Conservation (phyloP, 2,329 filamentous ascomycete species). For the Coniochaeta hoffmannii region DNA sequence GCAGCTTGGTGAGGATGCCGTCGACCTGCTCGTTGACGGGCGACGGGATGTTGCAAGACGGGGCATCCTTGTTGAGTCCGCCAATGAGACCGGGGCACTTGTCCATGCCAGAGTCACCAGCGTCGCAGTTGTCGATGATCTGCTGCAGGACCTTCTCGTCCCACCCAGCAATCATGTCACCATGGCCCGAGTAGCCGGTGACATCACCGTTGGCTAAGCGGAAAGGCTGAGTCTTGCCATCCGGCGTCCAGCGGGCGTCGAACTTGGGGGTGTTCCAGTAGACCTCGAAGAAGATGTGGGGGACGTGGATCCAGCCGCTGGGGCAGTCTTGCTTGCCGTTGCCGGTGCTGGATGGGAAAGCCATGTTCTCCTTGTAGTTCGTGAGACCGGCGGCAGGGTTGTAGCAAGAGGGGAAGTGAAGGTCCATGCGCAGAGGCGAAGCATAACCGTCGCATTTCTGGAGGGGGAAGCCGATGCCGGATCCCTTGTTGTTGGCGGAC, state of each 20-base stretch:
- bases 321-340: slow-evolving; percentile 46
- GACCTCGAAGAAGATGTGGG: slow-evolving; percentile 51
- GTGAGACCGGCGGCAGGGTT: slow-evolving; percentile 53
- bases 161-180: slow-evolving; percentile 70
- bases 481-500: slow-evolving; percentile 44
- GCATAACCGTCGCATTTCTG: slow-evolving; percentile 57
- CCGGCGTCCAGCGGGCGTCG: slow-evolving; percentile 42
- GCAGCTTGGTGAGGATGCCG: slow-evolving; percentile 38
- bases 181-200: slow-evolving; percentile 64
- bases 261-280: slow-evolving; percentile 54
- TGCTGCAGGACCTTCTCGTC: slow-evolving; percentile 55
- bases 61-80: slow-evolving; percentile 38
- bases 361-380: slow-evolving; percentile 59
- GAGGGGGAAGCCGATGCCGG: slow-evolving; percentile 61
- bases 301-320: slow-evolving; percentile 44
- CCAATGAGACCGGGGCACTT: slow-evolving; percentile 51
- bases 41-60: slow-evolving; percentile 42
- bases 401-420: slow-evolving; percentile 71
- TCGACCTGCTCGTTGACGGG: slow-evolving; percentile 37
- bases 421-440: slow-evolving; percentile 56
- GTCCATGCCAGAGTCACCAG: slow-evolving; percentile 52
- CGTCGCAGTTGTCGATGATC: slow-evolving; percentile 60
- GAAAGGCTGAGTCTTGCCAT: slow-evolving; percentile 53
- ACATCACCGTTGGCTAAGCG: slow-evolving; percentile 62
- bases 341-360: slow-evolving; percentile 44